Evolutionary conservation across 2,329 filamentous ascomycete genomes (phyloP).

Genomic region (Beauveria varroae): DNA sequence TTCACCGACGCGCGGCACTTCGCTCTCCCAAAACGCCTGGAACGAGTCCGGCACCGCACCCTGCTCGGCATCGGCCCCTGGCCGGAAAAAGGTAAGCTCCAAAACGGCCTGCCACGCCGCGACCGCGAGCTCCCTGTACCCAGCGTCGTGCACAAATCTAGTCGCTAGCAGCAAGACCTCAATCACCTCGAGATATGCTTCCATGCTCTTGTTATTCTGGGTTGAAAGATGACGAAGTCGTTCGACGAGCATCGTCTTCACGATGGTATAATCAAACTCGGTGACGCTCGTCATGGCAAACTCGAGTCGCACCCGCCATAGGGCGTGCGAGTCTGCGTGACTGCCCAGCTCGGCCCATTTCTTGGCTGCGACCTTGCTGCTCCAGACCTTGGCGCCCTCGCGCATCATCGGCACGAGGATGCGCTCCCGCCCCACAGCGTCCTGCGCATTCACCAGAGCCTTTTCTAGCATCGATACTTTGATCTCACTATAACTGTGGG

Average conservation of each 20-base stretch:
- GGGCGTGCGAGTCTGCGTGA: slow-evolving; percentile 32
- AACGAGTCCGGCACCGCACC: slow-evolving; percentile 38
- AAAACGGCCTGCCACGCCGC: slow-evolving; percentile 78
- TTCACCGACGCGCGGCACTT: slow-evolving; percentile 73
- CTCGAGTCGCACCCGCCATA: slow-evolving; percentile 71
- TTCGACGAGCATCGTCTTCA: slow-evolving; percentile 51
- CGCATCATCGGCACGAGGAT: slow-evolving; percentile 64
- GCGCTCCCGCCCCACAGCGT: slow-evolving; percentile 42
- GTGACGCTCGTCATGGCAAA: slow-evolving; percentile 63
- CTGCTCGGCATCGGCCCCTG: slow-evolving; percentile 26
- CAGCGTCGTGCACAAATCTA: slow-evolving; percentile 64
- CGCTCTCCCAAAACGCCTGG: slow-evolving; percentile 79
- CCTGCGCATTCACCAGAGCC: slow-evolving; percentile 53
- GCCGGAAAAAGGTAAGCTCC: slow-evolving; percentile 61
- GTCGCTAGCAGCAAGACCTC: slow-evolving; percentile 73
- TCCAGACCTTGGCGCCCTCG: slow-evolving; percentile 71
- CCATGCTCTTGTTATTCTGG: not conserved
- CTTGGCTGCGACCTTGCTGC: slow-evolving; percentile 47
- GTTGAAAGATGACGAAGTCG: slow-evolving; percentile 31
- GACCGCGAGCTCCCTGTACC: slow-evolving; percentile 68
- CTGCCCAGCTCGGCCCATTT: slow-evolving; percentile 53
- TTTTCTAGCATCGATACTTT: slow-evolving; percentile 75
- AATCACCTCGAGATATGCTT: slow-evolving; percentile 30
- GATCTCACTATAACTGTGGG: slow-evolving; percentile 65
- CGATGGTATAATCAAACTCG: slow-evolving; percentile 59